Evolutionary conservation across 2,329 filamentous ascomycete genomes (phyloP).

Genomic region (Exophiala sideris): DNA sequence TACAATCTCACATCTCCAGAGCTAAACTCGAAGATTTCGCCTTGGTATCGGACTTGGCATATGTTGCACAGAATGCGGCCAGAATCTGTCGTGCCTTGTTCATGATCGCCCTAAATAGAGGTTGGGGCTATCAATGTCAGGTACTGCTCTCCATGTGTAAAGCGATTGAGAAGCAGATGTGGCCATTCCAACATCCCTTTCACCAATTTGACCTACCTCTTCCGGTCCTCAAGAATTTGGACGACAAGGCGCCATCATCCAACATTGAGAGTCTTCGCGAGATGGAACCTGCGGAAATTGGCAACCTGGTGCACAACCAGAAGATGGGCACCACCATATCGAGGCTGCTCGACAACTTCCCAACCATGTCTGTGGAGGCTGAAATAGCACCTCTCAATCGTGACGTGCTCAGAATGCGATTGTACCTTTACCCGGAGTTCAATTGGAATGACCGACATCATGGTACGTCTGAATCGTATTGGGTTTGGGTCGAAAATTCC

Average conservation of each 20-base stretch:
- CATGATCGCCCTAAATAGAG: slow-evolving; percentile 92
- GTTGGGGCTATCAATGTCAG: slow-evolving; percentile 93
- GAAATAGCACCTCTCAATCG: slow-evolving; percentile 95
- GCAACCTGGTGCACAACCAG: slow-evolving; percentile 84
- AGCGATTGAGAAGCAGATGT: slow-evolving; percentile 93
- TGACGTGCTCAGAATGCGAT: slow-evolving; percentile 86
- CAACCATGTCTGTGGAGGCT: slow-evolving; percentile 82
- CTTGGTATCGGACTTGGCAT: slow-evolving; percentile 83
- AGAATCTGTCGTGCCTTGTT: slow-evolving; percentile 93
- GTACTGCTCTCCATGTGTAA: slow-evolving; percentile 90
- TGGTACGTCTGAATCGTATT: slow-evolving; percentile 92
- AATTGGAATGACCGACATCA: slow-evolving; percentile 91
- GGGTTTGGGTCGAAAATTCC: slow-evolving; percentile 98
- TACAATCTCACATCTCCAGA: slow-evolving; percentile 91
- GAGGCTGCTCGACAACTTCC: slow-evolving; percentile 83
- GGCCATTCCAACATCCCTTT: slow-evolving; percentile 91
- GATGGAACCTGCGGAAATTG: slow-evolving; percentile 90
- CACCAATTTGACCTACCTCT: slow-evolving; percentile 90
- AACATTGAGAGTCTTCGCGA: slow-evolving; percentile 83
- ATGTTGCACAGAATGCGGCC: slow-evolving; percentile 91
- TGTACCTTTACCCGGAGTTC: slow-evolving; percentile 85
- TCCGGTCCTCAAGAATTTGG: slow-evolving; percentile 77
- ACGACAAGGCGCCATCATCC: slow-evolving; percentile 68
- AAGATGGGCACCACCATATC: slow-evolving; percentile 79
- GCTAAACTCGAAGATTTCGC: slow-evolving; percentile 90